These are phyloP conservation scores for Colletotrichum tamarilloi DNA, from an alignment of 2,329 filamentous ascomycete species.

Conservation along the genomic window DNA sequence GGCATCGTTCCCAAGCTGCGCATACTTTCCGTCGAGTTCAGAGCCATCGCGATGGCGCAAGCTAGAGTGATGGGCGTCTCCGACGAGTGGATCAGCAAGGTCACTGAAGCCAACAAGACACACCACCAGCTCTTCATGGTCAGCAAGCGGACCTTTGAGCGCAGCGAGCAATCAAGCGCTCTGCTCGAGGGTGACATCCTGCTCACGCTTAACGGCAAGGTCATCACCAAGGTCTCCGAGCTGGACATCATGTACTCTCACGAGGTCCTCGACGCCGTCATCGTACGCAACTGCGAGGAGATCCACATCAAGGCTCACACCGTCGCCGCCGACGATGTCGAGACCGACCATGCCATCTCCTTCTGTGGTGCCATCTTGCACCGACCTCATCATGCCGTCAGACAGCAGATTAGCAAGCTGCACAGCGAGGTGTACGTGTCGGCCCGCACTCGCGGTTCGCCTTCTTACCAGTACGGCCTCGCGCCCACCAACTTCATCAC, in stretches of 20 bases:
- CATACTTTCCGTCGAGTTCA: constrained; percentile 94
- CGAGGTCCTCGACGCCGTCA: constrained; percentile 82
- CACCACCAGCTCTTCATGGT: constrained; percentile 99
- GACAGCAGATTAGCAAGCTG: constrained; percentile 96
- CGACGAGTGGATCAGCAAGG: constrained; percentile 94
- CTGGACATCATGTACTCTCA: constrained; percentile 97
- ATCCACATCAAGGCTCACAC: constrained; percentile 83
- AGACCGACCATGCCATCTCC: constrained; percentile 90
- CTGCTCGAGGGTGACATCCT: constrained; percentile 93
- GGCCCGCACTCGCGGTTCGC: constrained; percentile 83
- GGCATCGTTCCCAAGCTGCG: constrained; percentile 84
- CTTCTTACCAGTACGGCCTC: constrained; percentile 89
- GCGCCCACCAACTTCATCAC: constrained; percentile 98
- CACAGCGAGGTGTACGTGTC: constrained; percentile 98
- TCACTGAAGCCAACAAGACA: constrained; percentile 87
- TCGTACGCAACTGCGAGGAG: constrained; percentile 87
- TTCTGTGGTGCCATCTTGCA: constrained; percentile 97
- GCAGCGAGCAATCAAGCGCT: constrained; percentile 60
- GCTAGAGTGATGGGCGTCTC: constrained; percentile 97
- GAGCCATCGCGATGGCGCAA: constrained; percentile 96
- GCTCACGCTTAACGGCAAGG: constrained; percentile 87
- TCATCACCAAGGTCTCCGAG: constrained; percentile 93
- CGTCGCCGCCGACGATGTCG: constrained; percentile 87
- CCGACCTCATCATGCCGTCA: constrained; percentile 92
- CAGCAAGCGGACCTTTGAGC: constrained; percentile 83